phyloP scores from a whole-genome alignment of 2,329 filamentous ascomycete species.

The Pseudogymnoascus sp. region DNA sequence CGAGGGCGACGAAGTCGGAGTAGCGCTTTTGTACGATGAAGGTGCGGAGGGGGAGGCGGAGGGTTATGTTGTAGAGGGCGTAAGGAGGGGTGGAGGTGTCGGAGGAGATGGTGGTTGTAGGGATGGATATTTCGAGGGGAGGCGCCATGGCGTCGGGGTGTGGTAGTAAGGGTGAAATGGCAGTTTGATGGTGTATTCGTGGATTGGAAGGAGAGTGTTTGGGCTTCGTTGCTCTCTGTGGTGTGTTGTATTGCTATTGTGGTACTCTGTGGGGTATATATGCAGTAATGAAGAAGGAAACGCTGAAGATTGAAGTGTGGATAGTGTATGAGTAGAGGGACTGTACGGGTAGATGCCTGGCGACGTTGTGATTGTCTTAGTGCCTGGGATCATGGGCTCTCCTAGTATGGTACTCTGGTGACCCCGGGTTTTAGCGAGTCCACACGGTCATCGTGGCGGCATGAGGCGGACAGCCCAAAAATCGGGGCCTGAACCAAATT shows the following conservation, averaged over 20 bases:
- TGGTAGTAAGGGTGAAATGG: not conserved
- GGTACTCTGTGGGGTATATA: not conserved
- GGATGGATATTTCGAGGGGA: slow-evolving; percentile 58
- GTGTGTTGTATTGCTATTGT: not conserved
- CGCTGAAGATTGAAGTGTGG: not conserved
- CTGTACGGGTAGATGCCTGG: not conserved
- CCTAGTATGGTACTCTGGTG: not conserved
- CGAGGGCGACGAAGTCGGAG: slow-evolving; percentile 65
- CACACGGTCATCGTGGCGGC: not conserved
- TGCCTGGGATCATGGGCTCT: not conserved
- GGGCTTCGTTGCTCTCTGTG: not conserved
- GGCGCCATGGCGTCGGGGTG: slow-evolving; percentile 43
- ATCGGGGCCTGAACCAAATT: not conserved
- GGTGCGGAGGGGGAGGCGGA: slow-evolving; percentile 67
- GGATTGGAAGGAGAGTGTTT: not conserved
- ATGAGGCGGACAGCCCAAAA: not conserved
- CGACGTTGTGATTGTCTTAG: slow-evolving; percentile 3
- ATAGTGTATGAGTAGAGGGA: not conserved
- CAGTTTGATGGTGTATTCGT: not conserved
- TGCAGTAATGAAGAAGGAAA: not conserved
- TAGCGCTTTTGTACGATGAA: slow-evolving; percentile 74
- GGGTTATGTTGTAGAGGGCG: slow-evolving; percentile 69
- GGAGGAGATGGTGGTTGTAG: slow-evolving; percentile 50
- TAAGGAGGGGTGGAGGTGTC: slow-evolving; percentile 47
- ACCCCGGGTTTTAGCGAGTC: not conserved